A percentile compares a stretch with the other conserved stretches of the same genome.
Conservation (phyloP, 768 basidiomycete genomes). For the Calocybe gangraenosa region DNA sequence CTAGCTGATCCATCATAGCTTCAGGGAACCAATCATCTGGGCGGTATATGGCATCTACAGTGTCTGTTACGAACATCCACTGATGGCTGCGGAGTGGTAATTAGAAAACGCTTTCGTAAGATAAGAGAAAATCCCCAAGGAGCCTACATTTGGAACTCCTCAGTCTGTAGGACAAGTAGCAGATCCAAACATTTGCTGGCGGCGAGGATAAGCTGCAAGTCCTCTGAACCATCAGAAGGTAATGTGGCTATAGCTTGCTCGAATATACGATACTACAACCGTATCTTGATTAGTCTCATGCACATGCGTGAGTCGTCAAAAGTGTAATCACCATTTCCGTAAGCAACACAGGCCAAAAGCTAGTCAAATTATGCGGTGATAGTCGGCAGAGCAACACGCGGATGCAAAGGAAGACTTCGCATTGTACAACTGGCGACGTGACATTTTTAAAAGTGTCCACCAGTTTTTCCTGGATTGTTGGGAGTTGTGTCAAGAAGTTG, state of each 20-base stretch:
- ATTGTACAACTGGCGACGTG: constrained; percentile 79
- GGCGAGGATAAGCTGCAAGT: constrained; percentile 76
- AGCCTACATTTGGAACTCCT: constrained; percentile 93
- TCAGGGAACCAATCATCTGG: constrained; percentile 81
- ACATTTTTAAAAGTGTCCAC: constrained; percentile 87
- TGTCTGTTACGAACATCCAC: constrained; percentile 99
- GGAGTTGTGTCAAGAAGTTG: constrained; percentile 84
- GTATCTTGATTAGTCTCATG: background rate
- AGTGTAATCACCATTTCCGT: constrained; percentile 69
- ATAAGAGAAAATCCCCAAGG: background rate
- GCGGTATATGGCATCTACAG: constrained; percentile 89
- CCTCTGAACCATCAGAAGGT: constrained; percentile 82
- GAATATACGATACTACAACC: constrained; percentile 77
- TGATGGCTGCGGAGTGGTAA: constrained; percentile 59
- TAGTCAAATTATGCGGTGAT: constrained; percentile 85
- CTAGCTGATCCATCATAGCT: constrained; percentile 87
- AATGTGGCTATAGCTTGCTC: constrained; percentile 70
- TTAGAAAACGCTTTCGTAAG: constrained; percentile 3
- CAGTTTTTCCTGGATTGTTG: constrained; percentile 93
- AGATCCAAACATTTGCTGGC: constrained; percentile 95
- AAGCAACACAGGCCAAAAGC: constrained; percentile 94
- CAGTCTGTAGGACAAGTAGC: constrained; percentile 88
- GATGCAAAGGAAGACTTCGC: constrained; percentile 93
- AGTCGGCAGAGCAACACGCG: constrained; percentile 88
- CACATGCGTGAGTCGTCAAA: constrained; percentile 12